Base-by-base conservation (phyloP, 768 basidiomycete species). In the Mycena rosella region DNA sequence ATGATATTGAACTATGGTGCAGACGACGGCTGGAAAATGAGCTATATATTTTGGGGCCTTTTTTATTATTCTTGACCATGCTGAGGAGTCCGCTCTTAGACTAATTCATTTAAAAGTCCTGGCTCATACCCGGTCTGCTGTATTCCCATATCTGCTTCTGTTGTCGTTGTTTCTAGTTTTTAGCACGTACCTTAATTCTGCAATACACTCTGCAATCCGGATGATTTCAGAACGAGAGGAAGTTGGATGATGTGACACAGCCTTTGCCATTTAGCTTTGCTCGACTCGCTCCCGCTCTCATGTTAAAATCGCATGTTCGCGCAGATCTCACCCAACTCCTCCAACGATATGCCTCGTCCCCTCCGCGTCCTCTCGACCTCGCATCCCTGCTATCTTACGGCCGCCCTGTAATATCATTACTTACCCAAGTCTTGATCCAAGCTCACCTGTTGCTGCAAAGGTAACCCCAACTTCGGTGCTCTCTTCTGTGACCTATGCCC, bases 301-400 rank as follows among this genome's bases (percentile, higher is more conserved):
- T 42, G 60, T 55, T 63, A 6, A 52, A 15, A 38, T 40, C 61
- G 18, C 38, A 48, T 38, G 45, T 56, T 24, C 58, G 67, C 29
- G 77, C 82, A 11, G 85, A 91, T 71, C 78, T 90, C 36, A 83
- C 87, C 9, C 82, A 87, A 34, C 83, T 94, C 26, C 80, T 95
- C 27, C 84, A 88, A 29, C 83, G 87, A 67, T 91, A 89, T 75
- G 87, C 88, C 24, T 83, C 86, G 47, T 87, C 91, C 60, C 81
- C 87, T 42, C 87, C 89, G n/a, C 85, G 86, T 18, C 89, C 92
- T 15, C 82, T 95, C 53, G 91, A 91, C 45, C 87, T 96, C 9
- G 86, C 88, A 24, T 88, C 89, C 5, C 82, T 96, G 7, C 82
- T 96, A 15, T 91, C 93, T 18, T 91, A 90, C 74, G 93, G 91